A percentile compares a stretch with the other conserved stretches of the same genome.
These are phyloP conservation scores for Hymenoscyphus occultus DNA, from an alignment of 2,329 filamentous ascomycete species.

Conservation along the genomic window DNA sequence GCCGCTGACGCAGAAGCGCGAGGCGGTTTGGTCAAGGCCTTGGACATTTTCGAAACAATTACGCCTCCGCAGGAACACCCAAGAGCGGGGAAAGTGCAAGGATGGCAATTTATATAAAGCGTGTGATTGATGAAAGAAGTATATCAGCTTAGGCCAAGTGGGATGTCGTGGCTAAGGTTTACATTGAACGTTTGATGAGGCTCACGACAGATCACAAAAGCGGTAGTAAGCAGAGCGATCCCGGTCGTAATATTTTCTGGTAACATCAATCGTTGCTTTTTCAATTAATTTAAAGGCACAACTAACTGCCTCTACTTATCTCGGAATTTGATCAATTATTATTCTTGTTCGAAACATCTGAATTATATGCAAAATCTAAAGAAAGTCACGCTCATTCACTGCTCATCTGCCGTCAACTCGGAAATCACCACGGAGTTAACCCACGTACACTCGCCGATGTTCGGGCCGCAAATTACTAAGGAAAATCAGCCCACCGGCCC, in stretches of 20 bases:
- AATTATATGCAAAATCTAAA: too few relatives aligned
- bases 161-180: not conserved
- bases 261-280: too few relatives aligned
- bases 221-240: not conserved
- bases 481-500: not conserved
- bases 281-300: too few relatives aligned
- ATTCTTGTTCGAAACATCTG: too few relatives aligned
- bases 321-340: too few relatives aligned
- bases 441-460: not conserved
- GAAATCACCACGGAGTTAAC: not conserved
- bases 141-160: not conserved
- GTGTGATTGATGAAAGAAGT: not conserved
- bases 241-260: too few relatives aligned
- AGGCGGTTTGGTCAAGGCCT: not conserved
- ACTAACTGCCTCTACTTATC: too few relatives aligned
- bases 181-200: not conserved
- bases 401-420: too few relatives aligned
- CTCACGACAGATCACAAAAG: not conserved
- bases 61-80: not conserved
- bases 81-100: not conserved
- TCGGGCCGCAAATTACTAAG: constrained; percentile 1
- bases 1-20: not conserved
- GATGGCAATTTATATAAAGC: not conserved
- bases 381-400: too few relatives aligned
- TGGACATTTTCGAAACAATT: not conserved